Conservation (phyloP, 192 early-diverging fungal genomes). For the Coemansia sp. region DNA sequence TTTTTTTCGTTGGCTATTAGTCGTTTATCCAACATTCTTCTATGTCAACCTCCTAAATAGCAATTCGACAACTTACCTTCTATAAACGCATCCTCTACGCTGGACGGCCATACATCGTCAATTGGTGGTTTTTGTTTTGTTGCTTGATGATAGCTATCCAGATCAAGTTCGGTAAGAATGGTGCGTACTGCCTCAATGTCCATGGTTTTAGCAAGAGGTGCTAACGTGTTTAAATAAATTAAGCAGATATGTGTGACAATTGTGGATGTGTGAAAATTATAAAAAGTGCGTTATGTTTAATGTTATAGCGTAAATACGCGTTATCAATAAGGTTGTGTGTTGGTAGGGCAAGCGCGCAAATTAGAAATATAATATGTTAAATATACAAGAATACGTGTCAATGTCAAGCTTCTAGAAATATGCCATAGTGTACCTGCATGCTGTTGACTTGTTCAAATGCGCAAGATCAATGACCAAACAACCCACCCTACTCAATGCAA, state of each 20-base stretch:
- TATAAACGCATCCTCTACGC: constrained; percentile 39
- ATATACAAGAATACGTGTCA: no score
- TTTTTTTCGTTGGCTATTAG: no score
- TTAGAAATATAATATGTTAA: no score
- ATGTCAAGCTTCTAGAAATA: no score
- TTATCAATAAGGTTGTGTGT: not conserved
- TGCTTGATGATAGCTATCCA: constrained; percentile 27
- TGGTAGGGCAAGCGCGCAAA: not conserved
- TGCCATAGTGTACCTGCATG: no score
- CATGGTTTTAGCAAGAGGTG: constrained; percentile 15
- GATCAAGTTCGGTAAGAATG: constrained; percentile 32
- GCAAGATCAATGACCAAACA: no score
- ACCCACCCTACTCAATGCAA: no score
- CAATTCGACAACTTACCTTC: constrained; percentile 12
- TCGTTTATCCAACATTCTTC: no score
- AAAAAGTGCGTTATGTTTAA: not conserved
- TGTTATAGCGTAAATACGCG: no score
- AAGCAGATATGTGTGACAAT: not conserved
- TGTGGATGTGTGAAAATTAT: not conserved
- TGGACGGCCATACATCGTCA: constrained; percentile 47
- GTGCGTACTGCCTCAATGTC: constrained; percentile 35
- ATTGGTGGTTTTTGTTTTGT: constrained; percentile 12
- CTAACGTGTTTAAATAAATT: not conserved
- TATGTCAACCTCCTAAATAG: no score
- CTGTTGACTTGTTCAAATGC: no score